A percentile compares a stretch with the other conserved stretches of the same genome.
Evolutionary conservation across 768 basidiomycete genomes (phyloP).

Genomic region (Termitomyces sp.): DNA sequence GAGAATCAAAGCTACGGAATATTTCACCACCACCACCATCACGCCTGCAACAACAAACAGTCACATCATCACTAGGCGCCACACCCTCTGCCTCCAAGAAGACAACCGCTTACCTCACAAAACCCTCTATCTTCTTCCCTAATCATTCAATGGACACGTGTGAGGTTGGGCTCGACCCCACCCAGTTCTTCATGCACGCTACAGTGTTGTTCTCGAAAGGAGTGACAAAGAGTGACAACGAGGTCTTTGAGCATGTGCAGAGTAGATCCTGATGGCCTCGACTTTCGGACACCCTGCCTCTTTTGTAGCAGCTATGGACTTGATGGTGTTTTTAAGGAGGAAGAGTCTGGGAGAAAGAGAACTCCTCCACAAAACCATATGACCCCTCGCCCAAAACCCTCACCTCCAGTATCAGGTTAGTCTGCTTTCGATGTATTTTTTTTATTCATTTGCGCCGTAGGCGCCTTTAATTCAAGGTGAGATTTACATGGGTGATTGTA

Average conservation of each 20-base stretch:
- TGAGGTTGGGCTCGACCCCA: conserved; percentile 47
- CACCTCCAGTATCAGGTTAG: too few species aligned
- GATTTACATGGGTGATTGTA: too few species aligned
- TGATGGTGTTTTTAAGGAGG: conserved; percentile 30
- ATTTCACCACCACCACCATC: conserved; percentile 16
- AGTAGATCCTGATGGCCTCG: conserved; percentile 78
- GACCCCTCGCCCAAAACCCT: too few species aligned
- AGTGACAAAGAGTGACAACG: conserved; percentile 47
- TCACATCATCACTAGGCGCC: conserved; percentile 61
- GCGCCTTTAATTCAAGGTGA: too few species aligned
- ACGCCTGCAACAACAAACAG: conserved; percentile 35
- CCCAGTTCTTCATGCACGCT: conserved; percentile 64
- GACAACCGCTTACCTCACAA: conserved; percentile 40
- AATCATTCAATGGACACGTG: conserved; percentile 18
- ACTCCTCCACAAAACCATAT: too few species aligned
- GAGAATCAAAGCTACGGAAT: conserved; percentile 17
- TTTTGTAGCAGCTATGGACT: conserved; percentile 41
- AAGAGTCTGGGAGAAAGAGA: too few species aligned
- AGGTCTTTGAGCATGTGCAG: conserved; percentile 61
- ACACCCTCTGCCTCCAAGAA: conserved; percentile 33
- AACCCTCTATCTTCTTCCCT: conserved; percentile 46
- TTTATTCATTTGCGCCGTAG: too few species aligned
- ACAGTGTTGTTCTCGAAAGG: conserved; percentile 54
- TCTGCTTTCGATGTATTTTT: too few species aligned
- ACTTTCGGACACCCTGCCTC: conserved; percentile 56